Percentiles rank a stretch among this genome's conserved stretches.
These are phyloP conservation scores for Xerocomellus dryophilus DNA, from an alignment of 768 basidiomycete genomes.

Conservation along the genomic window DNA sequence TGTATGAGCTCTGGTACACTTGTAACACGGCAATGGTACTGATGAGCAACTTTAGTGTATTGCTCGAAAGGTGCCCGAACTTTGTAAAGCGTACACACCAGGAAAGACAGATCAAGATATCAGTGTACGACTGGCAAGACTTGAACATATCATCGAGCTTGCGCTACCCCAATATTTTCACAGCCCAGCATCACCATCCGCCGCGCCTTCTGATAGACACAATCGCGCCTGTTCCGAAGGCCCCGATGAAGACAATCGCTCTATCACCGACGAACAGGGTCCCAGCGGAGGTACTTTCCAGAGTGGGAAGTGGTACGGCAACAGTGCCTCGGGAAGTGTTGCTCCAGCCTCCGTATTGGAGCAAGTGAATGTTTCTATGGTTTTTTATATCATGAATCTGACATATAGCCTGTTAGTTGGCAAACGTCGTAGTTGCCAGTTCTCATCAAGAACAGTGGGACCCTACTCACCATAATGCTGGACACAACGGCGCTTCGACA, in stretches of 20 bases:
- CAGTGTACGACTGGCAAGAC: conserved; percentile 63
- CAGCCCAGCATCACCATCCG: conserved; percentile 37
- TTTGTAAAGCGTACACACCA: conserved; percentile 86
- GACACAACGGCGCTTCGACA: conserved; percentile 9
- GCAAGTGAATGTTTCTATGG: conserved; percentile 50
- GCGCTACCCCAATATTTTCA: conserved; percentile 74
- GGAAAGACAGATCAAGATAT: conserved; percentile 85
- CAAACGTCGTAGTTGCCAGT: conserved; percentile 49
- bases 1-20: conserved; percentile 42
- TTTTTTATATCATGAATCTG: conserved; percentile 17
- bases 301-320: conserved; percentile 84
- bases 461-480: conserved; percentile 12
- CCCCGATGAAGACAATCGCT: conserved; percentile 64
- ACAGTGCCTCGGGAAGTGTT: conserved; percentile 78
- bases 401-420: conserved; percentile 40
- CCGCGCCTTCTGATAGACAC: conserved; percentile 34
- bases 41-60: conserved; percentile 52
- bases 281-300: conserved; percentile 74
- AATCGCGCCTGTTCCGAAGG: conserved; percentile 47
- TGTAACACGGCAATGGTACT: conserved; percentile 6
- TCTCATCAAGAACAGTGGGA: conserved; percentile 33
- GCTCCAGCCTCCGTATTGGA: conserved; percentile 77
- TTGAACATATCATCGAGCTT: conserved; percentile 78
- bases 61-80: conserved; percentile 81
- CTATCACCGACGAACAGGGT: conserved; percentile 76